Evolutionary conservation across 495 filamentous ascomycete species (phyloP), one percentile per base, ranked within the genome.

Genomic region (Cercophora samala): DNA sequence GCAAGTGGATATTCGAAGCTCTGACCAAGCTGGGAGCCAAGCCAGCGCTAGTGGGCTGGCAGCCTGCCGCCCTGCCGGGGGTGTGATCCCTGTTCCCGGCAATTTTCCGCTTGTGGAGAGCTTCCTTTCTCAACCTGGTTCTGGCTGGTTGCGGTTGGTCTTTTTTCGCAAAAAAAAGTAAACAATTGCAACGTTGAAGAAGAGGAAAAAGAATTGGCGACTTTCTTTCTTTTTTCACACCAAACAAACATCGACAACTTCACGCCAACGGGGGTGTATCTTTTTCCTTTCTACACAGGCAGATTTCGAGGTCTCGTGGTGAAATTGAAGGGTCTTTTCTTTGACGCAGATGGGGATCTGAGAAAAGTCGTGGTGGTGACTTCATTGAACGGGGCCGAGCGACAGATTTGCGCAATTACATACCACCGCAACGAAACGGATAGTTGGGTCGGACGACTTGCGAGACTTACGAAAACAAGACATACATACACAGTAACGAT

Each of bases 401-500:
- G 60, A 32, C 21, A 5, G 19, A 62, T 17, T 25, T 29, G 60
- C 60, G 26, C 26, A n/a, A 46, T 46, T 46, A 9, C 37, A 46
- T 29, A 29, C 26, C 37, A 29, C 26, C 37, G 37, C 37, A 46
- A 13, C 37, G 1, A 46, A 29, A n/a, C 29, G 29, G 29, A 32
- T 32, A 32, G 29, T 32, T 32, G 29, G 8, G 29, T 32, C 37
- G 37, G 37, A 46, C 11, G 8, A 46, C 37, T 46, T 46, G 5
- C 29, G 8, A 32, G 9, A 46, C 1, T 17, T 46, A 46, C 5
- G 26, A 29, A 29, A 8, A 46, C 37, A 46, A 46, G 5, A 46
- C 13, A 13, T 46, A 46, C 26, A 29, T 46, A 46, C 37, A 46
- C 53, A 74, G n/a, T n/a, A n/a, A n/a, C 72, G 66, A 77, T 78